phyloP scores from a whole-genome alignment of 495 filamentous ascomycete genomes.

The Terfezia boudieri region DNA sequence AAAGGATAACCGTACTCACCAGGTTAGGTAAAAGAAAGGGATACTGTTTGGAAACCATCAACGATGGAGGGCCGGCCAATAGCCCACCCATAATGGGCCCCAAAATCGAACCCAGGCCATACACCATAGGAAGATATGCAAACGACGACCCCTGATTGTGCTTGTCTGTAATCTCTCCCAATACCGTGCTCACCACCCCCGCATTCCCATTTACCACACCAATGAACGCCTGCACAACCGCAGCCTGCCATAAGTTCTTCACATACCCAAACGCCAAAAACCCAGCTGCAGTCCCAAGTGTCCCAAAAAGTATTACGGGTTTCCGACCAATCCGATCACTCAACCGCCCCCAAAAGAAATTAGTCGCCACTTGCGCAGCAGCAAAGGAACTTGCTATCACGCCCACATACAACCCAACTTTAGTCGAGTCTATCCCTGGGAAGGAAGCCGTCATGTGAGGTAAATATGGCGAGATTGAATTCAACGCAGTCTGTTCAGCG shows the following conservation, averaged over 20 bases:
- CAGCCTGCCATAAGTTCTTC: constrained; percentile 54
- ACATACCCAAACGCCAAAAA: constrained; percentile 82
- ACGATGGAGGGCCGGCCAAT: constrained; percentile 26
- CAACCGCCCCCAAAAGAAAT: constrained; percentile 84
- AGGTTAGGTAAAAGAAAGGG: constrained; percentile 78
- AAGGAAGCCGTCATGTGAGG: constrained; percentile 79
- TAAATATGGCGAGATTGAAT: constrained; percentile 89
- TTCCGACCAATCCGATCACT: constrained; percentile 82
- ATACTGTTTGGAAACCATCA: constrained; percentile 34
- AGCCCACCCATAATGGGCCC: constrained; percentile 79
- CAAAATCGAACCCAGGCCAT: constrained; percentile 79
- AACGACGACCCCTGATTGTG: constrained; percentile 86
- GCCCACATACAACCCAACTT: constrained; percentile 77
- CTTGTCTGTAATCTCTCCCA: constrained; percentile 86
- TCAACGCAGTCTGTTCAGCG: constrained; percentile 86
- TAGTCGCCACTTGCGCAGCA: constrained; percentile 54
- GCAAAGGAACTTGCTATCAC: constrained; percentile 77
- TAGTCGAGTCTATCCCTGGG: constrained; percentile 43
- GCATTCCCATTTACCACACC: constrained; percentile 83
- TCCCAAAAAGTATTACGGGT: constrained; percentile 74
- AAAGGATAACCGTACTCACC: constrained; percentile 43
- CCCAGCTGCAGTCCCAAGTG: constrained; percentile 52
- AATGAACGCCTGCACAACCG: constrained; percentile 71
- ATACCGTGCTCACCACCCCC: constrained; percentile 67
- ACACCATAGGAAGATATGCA: constrained; percentile 77